Percentiles rank a stretch among this genome's conserved stretches.
Evolutionary conservation across 2,329 filamentous ascomycete genomes (phyloP).

Genomic region (Scytalidium sp.): DNA sequence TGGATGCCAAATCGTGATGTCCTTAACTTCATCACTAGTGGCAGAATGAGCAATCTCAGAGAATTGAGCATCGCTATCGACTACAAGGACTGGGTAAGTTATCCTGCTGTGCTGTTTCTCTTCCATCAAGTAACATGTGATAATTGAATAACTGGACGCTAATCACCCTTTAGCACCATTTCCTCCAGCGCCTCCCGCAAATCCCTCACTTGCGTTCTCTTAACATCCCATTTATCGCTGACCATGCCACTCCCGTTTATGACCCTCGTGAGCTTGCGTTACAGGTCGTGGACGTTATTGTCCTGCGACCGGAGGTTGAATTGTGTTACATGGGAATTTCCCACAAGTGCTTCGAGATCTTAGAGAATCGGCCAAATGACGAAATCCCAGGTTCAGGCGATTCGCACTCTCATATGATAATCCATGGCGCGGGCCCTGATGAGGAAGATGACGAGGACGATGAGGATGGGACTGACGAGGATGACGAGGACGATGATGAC

Average conservation of each 20-base stretch:
- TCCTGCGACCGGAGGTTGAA: constrained; percentile 70
- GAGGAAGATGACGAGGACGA: constrained; percentile 41
- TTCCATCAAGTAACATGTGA: constrained; percentile 8
- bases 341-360: constrained; percentile 78
- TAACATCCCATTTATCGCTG: constrained; percentile 66
- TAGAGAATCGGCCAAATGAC: constrained; percentile 57
- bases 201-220: constrained; percentile 68
- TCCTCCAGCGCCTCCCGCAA: constrained; percentile 71
- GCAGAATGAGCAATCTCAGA: constrained; percentile 67
- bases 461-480: constrained; percentile 44
- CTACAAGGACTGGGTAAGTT: constrained; percentile 73
- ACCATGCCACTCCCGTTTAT: constrained; percentile 52
- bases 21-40: constrained; percentile 71
- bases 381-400: constrained; percentile 26
- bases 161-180: constrained; percentile 59
- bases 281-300: constrained; percentile 75
- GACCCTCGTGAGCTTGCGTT: constrained; percentile 70
- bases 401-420: constrained; percentile 25
- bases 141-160: constrained; percentile 11
- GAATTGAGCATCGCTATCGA: constrained; percentile 72
- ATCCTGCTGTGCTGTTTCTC: background rate
- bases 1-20: constrained; percentile 72
- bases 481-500: constrained; percentile 43
- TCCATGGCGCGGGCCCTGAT: constrained; percentile 31
- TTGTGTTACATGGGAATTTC: constrained; percentile 75